Conservation (phyloP, 495 filamentous ascomycete species). For the Penicillium bovifimosum region DNA sequence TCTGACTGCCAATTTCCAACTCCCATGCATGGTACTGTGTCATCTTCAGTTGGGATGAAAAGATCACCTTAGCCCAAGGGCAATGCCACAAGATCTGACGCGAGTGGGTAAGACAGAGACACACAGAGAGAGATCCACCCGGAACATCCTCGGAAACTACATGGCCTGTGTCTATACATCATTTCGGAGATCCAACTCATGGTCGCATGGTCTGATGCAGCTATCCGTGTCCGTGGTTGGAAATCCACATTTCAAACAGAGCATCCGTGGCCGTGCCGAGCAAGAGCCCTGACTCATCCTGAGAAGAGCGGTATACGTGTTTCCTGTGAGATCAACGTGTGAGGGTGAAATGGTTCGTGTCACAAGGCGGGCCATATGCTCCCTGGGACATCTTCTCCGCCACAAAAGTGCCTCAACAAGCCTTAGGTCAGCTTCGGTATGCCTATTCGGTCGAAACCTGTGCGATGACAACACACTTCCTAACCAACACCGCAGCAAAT, state of each 20-base stretch:
- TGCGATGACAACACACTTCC: background rate
- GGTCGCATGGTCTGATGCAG: conserved; percentile 18
- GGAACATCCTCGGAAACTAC: background rate
- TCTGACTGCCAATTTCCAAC: conserved; percentile 8
- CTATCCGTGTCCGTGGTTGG: conserved; percentile 28
- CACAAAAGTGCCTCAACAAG: conserved; percentile 11
- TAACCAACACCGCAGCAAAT: background rate
- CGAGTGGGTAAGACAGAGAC: no score
- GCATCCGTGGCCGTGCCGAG: background rate
- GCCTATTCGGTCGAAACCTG: background rate
- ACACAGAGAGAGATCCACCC: background rate
- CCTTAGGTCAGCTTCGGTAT: conserved; percentile 12
- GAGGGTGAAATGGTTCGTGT: conserved; percentile 1
- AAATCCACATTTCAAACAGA: conserved; percentile 3
- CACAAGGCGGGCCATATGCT: conserved; percentile 26
- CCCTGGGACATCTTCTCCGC: conserved; percentile 17
- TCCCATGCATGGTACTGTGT: background rate
- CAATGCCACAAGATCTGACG: conserved; percentile 2
- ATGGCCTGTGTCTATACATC: background rate
- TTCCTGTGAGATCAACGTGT: background rate
- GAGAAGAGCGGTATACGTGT: background rate
- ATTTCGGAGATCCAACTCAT: conserved; percentile 18
- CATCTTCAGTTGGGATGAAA: conserved; percentile 13
- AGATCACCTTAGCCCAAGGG: conserved; percentile 1
- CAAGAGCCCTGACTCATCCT: background rate